These are phyloP conservation scores for Neophaeococcomyces mojaviensis DNA, from an alignment of 2,329 filamentous ascomycete species.

Conservation along the genomic window DNA sequence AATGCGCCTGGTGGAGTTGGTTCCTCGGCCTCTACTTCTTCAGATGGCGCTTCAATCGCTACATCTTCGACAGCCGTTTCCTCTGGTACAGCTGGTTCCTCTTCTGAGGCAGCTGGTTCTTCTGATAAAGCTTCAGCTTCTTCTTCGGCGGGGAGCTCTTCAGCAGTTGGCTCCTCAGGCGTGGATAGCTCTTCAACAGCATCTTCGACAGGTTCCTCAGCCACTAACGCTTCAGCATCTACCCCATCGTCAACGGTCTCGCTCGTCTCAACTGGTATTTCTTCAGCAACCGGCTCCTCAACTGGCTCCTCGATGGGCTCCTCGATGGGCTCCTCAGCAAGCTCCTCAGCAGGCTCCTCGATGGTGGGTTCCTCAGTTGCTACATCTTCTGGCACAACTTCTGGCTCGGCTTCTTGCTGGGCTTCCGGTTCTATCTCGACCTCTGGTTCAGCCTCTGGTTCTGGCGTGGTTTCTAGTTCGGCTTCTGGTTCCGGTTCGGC, in stretches of 20 bases:
- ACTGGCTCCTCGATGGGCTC: not conserved
- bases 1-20: too few relatives aligned
- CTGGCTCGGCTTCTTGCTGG: slow-evolving; percentile 1
- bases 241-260: too few relatives aligned
- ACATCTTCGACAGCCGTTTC: not conserved
- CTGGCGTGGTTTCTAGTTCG: not conserved
- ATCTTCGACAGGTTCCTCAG: slow-evolving; percentile 23
- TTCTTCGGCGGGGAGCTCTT: not conserved
- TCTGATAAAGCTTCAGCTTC: slow-evolving; percentile 2
- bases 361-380: not conserved
- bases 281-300: not conserved
- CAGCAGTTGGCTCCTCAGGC: not conserved
- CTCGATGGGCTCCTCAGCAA: not conserved
- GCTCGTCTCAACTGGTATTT: slow-evolving; percentile 16
- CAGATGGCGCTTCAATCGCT: not conserved
- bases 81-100: slow-evolving; percentile 3
- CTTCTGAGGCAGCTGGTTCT: not conserved
- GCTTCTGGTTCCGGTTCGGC: slow-evolving; percentile 1
- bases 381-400: too few relatives aligned
- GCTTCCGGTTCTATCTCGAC: not conserved
- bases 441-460: not conserved
- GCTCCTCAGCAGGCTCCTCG: not conserved
- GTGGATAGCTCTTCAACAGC: slow-evolving; percentile 4
- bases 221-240: slow-evolving; percentile 13
- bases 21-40: slow-evolving; percentile 1